These are phyloP conservation scores for Nakazawaea siamensis DNA, from an alignment of 805 yeast genomes.

Conservation along the genomic window DNA sequence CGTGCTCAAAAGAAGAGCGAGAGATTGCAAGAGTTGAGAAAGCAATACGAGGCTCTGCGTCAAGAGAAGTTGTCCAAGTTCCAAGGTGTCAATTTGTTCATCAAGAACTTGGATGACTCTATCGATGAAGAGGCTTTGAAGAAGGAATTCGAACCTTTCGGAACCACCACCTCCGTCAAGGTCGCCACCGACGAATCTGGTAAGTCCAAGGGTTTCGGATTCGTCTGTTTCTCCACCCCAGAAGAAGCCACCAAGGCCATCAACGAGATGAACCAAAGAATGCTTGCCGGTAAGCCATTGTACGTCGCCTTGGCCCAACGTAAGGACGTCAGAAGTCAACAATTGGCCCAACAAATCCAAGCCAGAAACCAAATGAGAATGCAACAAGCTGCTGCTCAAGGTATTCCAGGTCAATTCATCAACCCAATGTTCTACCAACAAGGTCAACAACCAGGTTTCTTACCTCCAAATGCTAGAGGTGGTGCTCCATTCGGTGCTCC, in stretches of 20 bases:
- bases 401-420: slow-evolving; percentile 81
- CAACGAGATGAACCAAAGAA: slow-evolving; percentile 96
- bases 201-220: slow-evolving; percentile 97
- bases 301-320: slow-evolving; percentile 99
- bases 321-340: slow-evolving; percentile 95
- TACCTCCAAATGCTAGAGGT: slow-evolving; percentile 75
- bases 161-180: slow-evolving; percentile 91
- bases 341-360: slow-evolving; percentile 94
- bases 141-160: slow-evolving; percentile 90
- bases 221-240: slow-evolving; percentile 94
- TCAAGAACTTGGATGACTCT: slow-evolving; percentile 92
- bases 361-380: slow-evolving; percentile 97
- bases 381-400: slow-evolving; percentile 92
- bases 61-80: slow-evolving; percentile 87
- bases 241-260: slow-evolving; percentile 99
- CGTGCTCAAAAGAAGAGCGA: slow-evolving; percentile 99
- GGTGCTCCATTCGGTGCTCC: slow-evolving; percentile 62
- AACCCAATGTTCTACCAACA: slow-evolving; percentile 77
- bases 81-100: slow-evolving; percentile 95
- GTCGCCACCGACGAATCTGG: slow-evolving; percentile 94
- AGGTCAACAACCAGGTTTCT: slow-evolving; percentile 67
- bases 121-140: slow-evolving; percentile 85
- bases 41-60: slow-evolving; percentile 87
- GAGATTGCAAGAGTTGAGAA: slow-evolving; percentile 92
- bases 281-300: slow-evolving; percentile 91